Base-by-base conservation (phyloP, 176 grass and related monocot species). In the Triticum urartu region DNA sequence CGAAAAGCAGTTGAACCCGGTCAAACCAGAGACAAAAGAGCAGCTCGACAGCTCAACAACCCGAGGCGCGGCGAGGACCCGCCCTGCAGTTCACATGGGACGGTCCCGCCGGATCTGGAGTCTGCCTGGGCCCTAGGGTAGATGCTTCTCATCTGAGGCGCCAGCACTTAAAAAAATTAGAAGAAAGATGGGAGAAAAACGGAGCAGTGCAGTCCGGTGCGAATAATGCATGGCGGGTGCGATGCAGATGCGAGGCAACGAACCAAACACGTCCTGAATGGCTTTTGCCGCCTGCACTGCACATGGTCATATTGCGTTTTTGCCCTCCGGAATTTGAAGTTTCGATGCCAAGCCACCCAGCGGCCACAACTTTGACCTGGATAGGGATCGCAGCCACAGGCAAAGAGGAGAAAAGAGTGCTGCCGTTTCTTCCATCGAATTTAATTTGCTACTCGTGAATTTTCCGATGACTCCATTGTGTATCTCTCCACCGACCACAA, bases 41-140 rank as follows among this genome's bases (percentile, higher is more conserved):
- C 50, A 64, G 81, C 7, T 43, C 21, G 68, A 25, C 64, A 75
- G 77, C 87, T 80, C 87, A 62, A 79, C 77, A 21, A 61, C 60
- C 26, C 69, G 48, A 25, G 45, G 25, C 6, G 33, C 7, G 33
- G 81, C 9, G 38, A 43, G 73, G 38, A 0, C 86, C 72, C 45
- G 3, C 34, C 11, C n/a, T 7, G 50, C 20, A 24, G 77, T 9
- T 81, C 82, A 89, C 88, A 86, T 86, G 88, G 68, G 38, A 14
- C 83, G 69, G 88, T 24, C 71, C 35, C 34, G 83, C 71, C 50
- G n/a, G 64, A 86, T 86, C 79, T 69, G 71, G 70, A 58, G 5
- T 45, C 52, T 36, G 50, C 14, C 50, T 17, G 50, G 70, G 42
- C 39, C 14, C 50, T 17, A 14, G 70, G 42, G 70, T 5, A 45